A percentile compares a stretch with the other conserved stretches of the same genome.
Evolutionary conservation across 257 asterid genomes (phyloP).

Genomic region (Lavandula angustifolia): DNA sequence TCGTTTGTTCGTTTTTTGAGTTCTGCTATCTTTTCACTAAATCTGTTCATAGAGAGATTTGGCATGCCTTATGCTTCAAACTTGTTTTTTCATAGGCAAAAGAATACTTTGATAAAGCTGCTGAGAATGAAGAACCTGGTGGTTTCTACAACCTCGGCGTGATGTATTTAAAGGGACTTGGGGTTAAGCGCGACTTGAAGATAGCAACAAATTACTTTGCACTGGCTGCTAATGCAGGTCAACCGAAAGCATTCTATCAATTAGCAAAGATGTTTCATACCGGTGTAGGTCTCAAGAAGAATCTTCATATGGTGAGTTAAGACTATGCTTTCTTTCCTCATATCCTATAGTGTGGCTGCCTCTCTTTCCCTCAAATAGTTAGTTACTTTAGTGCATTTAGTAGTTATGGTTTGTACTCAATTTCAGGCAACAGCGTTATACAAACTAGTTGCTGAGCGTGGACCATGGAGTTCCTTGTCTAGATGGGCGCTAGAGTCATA

Average conservation of each 20-base stretch:
- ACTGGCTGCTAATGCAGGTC: conserved; percentile 79
- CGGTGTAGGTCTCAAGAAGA: conserved; percentile 90
- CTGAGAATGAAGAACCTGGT: conserved; percentile 82
- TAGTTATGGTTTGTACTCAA: conserved; percentile 16
- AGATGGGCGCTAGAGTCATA: conserved; percentile 98
- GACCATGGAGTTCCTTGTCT: conserved; percentile 99
- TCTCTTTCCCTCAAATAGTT: neutral
- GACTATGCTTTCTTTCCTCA: conserved; percentile 5
- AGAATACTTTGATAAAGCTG: conserved; percentile 96
- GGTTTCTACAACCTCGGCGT: conserved; percentile 98
- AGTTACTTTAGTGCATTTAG: conserved; percentile 15
- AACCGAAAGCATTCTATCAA: conserved; percentile 96
- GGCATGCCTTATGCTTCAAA: conserved; percentile 4
- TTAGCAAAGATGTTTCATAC: conserved; percentile 96
- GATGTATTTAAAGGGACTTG: conserved; percentile 82
- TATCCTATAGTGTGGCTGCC: neutral
- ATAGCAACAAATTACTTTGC: conserved; percentile 66
- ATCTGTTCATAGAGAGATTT: neutral
- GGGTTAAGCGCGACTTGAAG: conserved; percentile 84
- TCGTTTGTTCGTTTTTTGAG: neutral
- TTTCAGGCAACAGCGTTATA: conserved; percentile 86
- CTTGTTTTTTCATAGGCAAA: conserved; percentile 63
- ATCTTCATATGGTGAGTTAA: conserved; percentile 72
- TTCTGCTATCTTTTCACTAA: neutral
- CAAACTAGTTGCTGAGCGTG: conserved; percentile 95